These are phyloP conservation scores for Anisogramma anomala DNA, from an alignment of 2,329 filamentous ascomycete species.

Conservation along the genomic window DNA sequence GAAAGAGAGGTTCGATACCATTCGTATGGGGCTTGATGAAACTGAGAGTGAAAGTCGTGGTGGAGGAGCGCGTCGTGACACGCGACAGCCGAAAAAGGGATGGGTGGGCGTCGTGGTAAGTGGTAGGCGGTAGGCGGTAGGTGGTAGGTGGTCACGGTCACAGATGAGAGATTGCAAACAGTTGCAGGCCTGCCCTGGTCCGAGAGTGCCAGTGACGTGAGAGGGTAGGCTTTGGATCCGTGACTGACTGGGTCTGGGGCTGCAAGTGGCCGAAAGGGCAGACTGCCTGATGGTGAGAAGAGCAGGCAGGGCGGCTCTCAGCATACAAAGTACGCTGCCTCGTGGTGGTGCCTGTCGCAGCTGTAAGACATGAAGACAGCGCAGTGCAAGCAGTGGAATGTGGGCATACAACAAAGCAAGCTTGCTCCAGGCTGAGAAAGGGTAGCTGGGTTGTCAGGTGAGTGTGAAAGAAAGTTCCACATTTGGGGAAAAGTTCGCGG, in stretches of 20 bases:
- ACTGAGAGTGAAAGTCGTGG: conserved; percentile 6
- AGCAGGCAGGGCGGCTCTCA: background rate
- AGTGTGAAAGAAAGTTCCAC: background rate
- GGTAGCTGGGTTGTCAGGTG: background rate
- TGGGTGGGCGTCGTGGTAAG: background rate
- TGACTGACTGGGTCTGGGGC: background rate
- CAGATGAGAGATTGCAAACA: conserved; percentile 10
- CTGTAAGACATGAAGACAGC: background rate
- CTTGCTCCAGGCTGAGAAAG: background rate
- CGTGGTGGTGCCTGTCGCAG: background rate
- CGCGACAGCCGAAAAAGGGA: conserved; percentile 11
- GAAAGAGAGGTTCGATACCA: conserved; percentile 24
- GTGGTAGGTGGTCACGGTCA: conserved; percentile 1
- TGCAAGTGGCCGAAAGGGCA: background rate
- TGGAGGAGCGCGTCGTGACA: conserved; percentile 11
- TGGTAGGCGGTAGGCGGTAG: conserved; percentile 2
- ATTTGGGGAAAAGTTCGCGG: background rate
- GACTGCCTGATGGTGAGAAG: background rate
- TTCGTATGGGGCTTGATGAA: conserved; percentile 24
- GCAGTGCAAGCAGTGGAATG: too few relatives aligned
- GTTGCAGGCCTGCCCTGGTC: background rate
- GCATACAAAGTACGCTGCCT: background rate
- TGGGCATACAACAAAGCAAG: background rate
- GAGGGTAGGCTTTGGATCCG: background rate
- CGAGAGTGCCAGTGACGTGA: conserved; percentile 5